Evolutionary conservation across 106 monocot species (phyloP).

Genomic region (Amphibolis antarctica): DNA sequence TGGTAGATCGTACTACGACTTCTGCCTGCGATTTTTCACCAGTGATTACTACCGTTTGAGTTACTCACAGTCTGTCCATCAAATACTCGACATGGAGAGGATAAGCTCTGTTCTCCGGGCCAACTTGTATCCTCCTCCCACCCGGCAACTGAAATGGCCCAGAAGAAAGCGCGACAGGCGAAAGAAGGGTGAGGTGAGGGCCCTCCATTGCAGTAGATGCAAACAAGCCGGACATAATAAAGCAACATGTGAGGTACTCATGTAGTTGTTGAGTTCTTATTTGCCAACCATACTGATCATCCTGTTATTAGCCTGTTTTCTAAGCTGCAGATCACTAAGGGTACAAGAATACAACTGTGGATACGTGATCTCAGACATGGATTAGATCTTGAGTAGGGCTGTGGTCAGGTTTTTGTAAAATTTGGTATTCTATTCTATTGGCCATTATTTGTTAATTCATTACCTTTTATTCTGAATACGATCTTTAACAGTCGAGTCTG

Average conservation of each 20-base stretch:
- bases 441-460: no score
- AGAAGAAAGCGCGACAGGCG: constrained; percentile 45
- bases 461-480: no score
- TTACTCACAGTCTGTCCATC: constrained; percentile 38
- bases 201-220: constrained; percentile 79
- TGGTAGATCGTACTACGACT: constrained; percentile 48
- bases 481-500: no score
- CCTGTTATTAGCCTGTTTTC: no score
- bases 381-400: no score
- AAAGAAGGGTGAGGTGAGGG: constrained; percentile 46
- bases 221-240: constrained; percentile 77
- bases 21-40: constrained; percentile 46
- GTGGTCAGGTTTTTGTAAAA: no score
- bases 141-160: constrained; percentile 36
- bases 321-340: no score
- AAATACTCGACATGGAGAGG: constrained; percentile 53
- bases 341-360: no score
- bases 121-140: constrained; percentile 36
- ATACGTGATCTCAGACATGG: no score
- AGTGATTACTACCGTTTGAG: constrained; percentile 37
- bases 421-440: no score
- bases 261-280: constrained; percentile 20
- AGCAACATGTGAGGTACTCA: constrained; percentile 72
- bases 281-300: background rate
- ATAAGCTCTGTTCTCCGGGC: constrained; percentile 37